phyloP scores from a whole-genome alignment of 495 filamentous ascomycete genomes.

The Tuber calosporum region DNA sequence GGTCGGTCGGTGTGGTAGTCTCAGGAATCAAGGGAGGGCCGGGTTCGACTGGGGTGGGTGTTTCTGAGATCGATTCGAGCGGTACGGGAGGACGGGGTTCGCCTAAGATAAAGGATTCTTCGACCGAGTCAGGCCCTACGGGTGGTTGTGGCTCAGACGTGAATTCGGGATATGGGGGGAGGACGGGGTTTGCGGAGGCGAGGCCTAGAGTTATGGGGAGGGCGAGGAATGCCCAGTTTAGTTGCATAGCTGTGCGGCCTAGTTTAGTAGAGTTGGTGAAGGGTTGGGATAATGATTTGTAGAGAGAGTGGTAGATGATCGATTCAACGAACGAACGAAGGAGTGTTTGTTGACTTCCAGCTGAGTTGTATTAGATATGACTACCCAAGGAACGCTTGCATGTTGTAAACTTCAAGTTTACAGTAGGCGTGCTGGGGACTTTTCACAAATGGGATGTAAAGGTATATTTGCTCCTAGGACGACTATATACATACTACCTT shows the following conservation, averaged over 20 bases:
- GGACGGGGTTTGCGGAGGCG: not conserved
- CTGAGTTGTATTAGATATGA: not conserved
- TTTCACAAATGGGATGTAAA: not conserved
- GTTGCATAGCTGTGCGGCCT: not conserved
- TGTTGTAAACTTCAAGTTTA: slow-evolving; percentile 1
- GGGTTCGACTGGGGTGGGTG: no score
- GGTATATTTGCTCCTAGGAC: not conserved
- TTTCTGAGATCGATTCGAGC: no score
- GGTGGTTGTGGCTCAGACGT: not conserved
- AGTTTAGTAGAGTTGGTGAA: not conserved
- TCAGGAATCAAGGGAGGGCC: not conserved
- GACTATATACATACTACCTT: not conserved
- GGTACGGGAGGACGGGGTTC: no score
- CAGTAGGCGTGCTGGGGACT: not conserved
- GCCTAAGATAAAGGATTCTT: not conserved
- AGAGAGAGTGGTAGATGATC: not conserved
- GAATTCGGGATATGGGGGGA: not conserved
- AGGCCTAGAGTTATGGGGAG: not conserved
- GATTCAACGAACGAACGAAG: not conserved
- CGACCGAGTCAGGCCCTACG: not conserved
- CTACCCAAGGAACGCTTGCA: not conserved
- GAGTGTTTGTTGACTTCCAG: not conserved
- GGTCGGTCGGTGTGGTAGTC: not conserved
- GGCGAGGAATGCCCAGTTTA: not conserved
- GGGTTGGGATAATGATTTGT: not conserved